A percentile compares a stretch with the other conserved stretches of the same genome.
phyloP scores from a whole-genome alignment of 129 eudicot species.

The Silybum marianum region DNA sequence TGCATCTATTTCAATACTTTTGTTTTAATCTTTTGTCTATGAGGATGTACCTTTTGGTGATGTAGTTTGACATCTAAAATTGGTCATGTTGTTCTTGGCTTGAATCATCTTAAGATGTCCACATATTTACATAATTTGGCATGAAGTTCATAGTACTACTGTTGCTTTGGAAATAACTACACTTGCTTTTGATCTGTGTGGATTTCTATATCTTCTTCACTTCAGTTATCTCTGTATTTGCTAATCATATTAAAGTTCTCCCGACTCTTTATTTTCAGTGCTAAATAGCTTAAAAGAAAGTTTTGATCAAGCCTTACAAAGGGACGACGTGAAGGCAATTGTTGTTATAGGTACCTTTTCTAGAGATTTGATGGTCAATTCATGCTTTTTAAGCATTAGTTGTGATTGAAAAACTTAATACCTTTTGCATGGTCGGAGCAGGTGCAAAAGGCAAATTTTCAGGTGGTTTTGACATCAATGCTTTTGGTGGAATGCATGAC shows the following conservation, averaged over 20 bases:
- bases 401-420: neutral
- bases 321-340: constrained; percentile 94
- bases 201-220: neutral
- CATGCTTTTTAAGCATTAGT: neutral
- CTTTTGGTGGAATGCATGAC: constrained; percentile 67
- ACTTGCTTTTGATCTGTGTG: no score
- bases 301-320: constrained; percentile 70
- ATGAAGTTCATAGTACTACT: neutral
- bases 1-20: neutral
- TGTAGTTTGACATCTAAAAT: neutral
- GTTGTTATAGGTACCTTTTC: constrained; percentile 75
- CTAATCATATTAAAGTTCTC: constrained; percentile 4
- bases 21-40: neutral
- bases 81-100: neutral
- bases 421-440: constrained; percentile 38
- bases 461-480: constrained; percentile 94
- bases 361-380: constrained; percentile 10
- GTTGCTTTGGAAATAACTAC: no score
- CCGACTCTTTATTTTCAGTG: constrained; percentile 47
- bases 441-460: constrained; percentile 92
- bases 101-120: neutral
- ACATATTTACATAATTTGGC: neutral
- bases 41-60: neutral
- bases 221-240: neutral
- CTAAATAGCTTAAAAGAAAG: constrained; percentile 70